Evolutionary conservation across 2,329 filamentous ascomycete genomes (phyloP), one percentile per base, ranked within the genome.

Genomic region (Sarocladium oryzae): DNA sequence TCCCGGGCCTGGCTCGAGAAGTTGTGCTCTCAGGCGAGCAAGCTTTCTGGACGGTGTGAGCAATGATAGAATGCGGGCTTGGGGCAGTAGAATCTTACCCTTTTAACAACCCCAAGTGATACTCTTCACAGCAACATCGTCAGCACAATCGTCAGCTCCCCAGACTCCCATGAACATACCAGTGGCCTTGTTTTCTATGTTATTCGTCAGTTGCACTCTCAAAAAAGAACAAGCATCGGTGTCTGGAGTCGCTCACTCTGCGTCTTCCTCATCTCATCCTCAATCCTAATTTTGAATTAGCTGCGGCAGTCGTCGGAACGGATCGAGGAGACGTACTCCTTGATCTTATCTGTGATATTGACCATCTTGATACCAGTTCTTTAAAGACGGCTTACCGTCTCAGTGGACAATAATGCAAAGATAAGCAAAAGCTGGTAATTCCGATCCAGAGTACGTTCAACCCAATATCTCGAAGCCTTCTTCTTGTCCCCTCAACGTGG

Each of bases 311-410:
- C 38, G 54, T 46, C 53, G 48, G 4, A 33, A 30, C 16, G 13
- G 6, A 11, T 9, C 7, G 40, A 28, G 16, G 18, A 26, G 18
- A 67, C 85, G 64, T 72, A 96, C 92, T 97, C 93, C 79, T 99
- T 99, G 76, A 99, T 99, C 81, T 96, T 97, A 52, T 99, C 95
- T 58, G 93, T 97, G 60, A 99, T 99, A 76, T 97, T 97, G 71
- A 97, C 93, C 93, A 99, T 99, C 63, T 73, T 79, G 70, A 52
- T 56, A 57, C n/a, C 35, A 45, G n/a, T 62, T 62, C 15, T 63
- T 65, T 64, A 60, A 53, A 62, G 58, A 61, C 60, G 61, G 63
- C 23, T 38, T 56, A 52, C 62, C 63, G 63, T 65, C 63, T 63
- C 13, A 2, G 30, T 20, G 3, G 18, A 20, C 16, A 13, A 15